Evolutionary conservation across 2,329 filamentous ascomycete genomes (phyloP), one percentile per base, ranked within the genome.

Genomic region (Nemania sp.): DNA sequence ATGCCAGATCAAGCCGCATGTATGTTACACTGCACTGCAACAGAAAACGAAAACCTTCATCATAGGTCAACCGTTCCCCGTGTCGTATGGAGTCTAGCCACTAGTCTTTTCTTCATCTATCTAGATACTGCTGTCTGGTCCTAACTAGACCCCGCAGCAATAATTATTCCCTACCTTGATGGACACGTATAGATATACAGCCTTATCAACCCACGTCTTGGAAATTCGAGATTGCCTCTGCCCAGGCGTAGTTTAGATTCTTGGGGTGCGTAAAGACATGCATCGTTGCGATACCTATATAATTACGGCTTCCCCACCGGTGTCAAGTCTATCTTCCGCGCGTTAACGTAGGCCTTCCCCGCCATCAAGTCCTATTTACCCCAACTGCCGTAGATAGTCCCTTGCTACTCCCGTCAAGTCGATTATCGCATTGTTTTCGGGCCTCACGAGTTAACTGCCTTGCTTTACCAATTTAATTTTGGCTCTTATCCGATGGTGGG

Each of bases 261-360:
- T 11, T 35, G 32, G 5, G 5, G 32, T 35, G 32, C 5, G 32
- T 35, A 13, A 7, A 13, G 10, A 41, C 13, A 15, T 15, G 18
- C 41, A 2, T 20, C 41, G n/a, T 20, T 45, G 18, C 41, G 18
- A 45, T 18, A n/a, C n/a, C n/a, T n/a, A 41, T 41, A 15, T 15
- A 11, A 18, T 13, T 11, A 41, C 11, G 13, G 38, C 15, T 20
- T 45, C 41, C 18, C 35, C 54, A 26, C 61, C 15, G 35, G 73
- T 73, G 61, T 74, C 74, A n/a, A n/a, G n/a, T n/a, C n/a, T n/a
- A n/a, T n/a, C n/a, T n/a, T n/a, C n/a, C n/a, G n/a, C n/a, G n/a
- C n/a, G n/a, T n/a, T n/a, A 59, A 71, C 55, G 52, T 73, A 72
- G 6, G 74, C 72, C 58, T 71, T 75, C 38, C 72, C 73, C n/a